A percentile compares a stretch with the other conserved stretches of the same genome.
Evolutionary conservation across 352 stramenopile species (phyloP).

Genomic region (Pythium rhizo-oryzae): DNA sequence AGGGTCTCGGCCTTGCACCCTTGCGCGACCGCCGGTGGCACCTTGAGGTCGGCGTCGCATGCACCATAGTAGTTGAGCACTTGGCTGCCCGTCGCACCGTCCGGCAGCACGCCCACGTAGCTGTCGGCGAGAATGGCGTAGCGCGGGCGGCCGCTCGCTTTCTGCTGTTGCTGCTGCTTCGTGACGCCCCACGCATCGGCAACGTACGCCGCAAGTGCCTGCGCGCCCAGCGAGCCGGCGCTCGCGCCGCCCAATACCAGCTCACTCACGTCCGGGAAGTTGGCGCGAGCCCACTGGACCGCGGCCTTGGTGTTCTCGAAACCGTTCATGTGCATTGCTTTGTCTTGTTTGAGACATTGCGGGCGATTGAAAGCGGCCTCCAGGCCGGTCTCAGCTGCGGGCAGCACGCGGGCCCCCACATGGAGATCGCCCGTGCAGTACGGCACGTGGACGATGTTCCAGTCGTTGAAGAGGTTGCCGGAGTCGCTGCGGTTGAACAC

Average conservation of each 20-base stretch:
- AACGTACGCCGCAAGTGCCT: conserved; percentile 45
- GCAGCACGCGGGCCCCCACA: conserved; percentile 41
- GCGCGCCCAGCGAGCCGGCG: conserved; percentile 50
- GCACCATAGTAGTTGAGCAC: conserved; percentile 61
- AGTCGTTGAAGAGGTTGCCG: not conserved
- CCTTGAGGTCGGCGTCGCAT: conserved; percentile 29
- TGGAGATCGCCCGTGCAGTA: conserved; percentile 76
- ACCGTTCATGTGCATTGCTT: conserved; percentile 23
- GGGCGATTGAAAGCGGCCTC: conserved; percentile 42
- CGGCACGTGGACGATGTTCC: conserved; percentile 44
- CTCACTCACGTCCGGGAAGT: conserved; percentile 27
- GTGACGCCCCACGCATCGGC: conserved; percentile 54
- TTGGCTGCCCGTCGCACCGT: too few species aligned
- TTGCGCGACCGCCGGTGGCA: conserved; percentile 30
- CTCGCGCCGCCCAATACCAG: conserved; percentile 26
- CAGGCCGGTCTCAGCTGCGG: conserved; percentile 35
- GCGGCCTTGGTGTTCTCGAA: conserved; percentile 24
- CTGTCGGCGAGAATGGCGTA: conserved; percentile 59
- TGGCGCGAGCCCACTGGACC: conserved; percentile 24
- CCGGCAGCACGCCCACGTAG: conserved; percentile 65
- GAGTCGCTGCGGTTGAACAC: not conserved
- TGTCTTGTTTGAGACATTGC: conserved; percentile 40
- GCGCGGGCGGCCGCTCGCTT: too few species aligned
- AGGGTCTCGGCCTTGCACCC: conserved; percentile 11
- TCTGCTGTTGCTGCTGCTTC: too few species aligned